Evolutionary conservation across 2,329 filamentous ascomycete genomes (phyloP).

Genomic region (Ploettnerulaceae sp.): DNA sequence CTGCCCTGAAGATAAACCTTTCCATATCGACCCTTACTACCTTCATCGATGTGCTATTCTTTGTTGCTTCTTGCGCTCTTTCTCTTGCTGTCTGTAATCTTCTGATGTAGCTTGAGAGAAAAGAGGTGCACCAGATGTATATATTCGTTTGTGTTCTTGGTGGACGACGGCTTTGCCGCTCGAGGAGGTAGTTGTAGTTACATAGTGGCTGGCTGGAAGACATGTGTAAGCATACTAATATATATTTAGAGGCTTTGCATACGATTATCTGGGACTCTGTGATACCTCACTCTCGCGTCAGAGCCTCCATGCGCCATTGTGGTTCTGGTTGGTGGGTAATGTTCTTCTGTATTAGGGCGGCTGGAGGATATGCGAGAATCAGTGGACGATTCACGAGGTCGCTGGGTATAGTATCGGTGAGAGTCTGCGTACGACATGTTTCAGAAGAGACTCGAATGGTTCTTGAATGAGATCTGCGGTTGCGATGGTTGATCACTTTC

Average conservation of each 20-base stretch:
- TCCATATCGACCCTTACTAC: background rate
- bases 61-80: background rate
- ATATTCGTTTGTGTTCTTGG: constrained; percentile 6
- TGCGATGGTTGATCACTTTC: constrained; percentile 9
- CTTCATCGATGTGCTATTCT: background rate
- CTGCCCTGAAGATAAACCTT: background rate
- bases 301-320: constrained; percentile 11
- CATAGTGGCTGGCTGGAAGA: constrained; percentile 9
- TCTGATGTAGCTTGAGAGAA: constrained; percentile 10
- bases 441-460: constrained; percentile 3
- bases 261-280: constrained; percentile 24
- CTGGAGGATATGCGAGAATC: constrained; percentile 16
- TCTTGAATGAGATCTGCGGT: background rate
- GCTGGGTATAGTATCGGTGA: constrained; percentile 4
- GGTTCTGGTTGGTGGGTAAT: constrained; percentile 12
- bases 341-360: constrained; percentile 9
- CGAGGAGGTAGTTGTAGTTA: constrained; percentile 7
- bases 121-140: constrained; percentile 15
- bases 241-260: constrained; percentile 5
- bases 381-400: constrained; percentile 14
- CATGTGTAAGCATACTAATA: constrained; percentile 4
- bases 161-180: constrained; percentile 9
- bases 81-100: constrained; percentile 12
- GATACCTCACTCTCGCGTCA: background rate
- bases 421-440: constrained; percentile 12